phyloP scores from a whole-genome alignment of 768 basidiomycete genomes.

The Hericium coralloides region DNA sequence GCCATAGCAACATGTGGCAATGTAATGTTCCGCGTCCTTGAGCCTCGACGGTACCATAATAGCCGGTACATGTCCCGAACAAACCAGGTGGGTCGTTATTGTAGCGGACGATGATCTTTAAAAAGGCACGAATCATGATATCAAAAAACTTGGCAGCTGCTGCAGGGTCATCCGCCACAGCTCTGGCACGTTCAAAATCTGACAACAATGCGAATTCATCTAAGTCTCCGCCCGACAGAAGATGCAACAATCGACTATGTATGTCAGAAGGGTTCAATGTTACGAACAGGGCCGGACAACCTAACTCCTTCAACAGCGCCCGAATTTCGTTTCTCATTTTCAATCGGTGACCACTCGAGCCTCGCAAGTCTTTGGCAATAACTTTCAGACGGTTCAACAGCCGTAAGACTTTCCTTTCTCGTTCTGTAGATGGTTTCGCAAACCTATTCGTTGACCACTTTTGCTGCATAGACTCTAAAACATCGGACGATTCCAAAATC shows the following conservation, averaged over 20 bases:
- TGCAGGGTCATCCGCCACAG: constrained; percentile 31
- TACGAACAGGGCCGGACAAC: background rate
- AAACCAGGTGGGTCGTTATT: constrained; percentile 18
- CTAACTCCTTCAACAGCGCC: background rate
- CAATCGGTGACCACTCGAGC: background rate
- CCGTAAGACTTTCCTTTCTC: background rate
- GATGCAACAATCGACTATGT: constrained; percentile 32
- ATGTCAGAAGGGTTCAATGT: constrained; percentile 31
- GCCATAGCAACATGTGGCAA: constrained; percentile 33
- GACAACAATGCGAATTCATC: constrained; percentile 24
- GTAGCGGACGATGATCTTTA: constrained; percentile 16
- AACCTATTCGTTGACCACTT: background rate
- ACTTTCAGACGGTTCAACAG: background rate
- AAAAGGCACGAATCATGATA: constrained; percentile 28
- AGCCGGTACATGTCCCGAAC: constrained; percentile 24
- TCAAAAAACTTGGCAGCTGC: constrained; percentile 34
- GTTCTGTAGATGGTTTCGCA: background rate
- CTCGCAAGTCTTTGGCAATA: background rate
- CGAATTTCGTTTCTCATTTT: background rate
- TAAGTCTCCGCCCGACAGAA: constrained; percentile 28
- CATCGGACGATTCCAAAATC: background rate
- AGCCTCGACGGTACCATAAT: constrained; percentile 33
- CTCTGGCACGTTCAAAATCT: constrained; percentile 22
- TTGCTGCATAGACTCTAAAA: background rate
- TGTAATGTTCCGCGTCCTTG: constrained; percentile 31